A percentile compares a stretch with the other conserved stretches of the same genome.
These are phyloP conservation scores for Lachancea mirantina DNA, from an alignment of 805 yeast species.

Conservation along the genomic window DNA sequence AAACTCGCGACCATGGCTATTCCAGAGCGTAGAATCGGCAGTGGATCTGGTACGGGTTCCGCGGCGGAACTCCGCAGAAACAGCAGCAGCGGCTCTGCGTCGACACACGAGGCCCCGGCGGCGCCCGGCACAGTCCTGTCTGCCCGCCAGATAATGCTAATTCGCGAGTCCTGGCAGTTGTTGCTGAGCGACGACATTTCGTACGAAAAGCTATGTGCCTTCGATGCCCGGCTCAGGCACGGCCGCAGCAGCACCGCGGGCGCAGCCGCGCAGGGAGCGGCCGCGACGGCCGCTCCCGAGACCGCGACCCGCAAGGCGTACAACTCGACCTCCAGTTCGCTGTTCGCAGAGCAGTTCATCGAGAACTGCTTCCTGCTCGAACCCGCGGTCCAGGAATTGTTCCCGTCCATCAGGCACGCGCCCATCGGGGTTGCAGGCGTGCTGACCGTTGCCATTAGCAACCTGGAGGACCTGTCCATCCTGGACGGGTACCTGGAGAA, in stretches of 20 bases:
- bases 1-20: no score
- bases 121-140: no score
- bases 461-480: constrained; percentile 49
- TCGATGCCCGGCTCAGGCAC: not conserved
- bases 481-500: constrained; percentile 54
- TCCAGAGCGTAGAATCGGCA: no score
- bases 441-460: constrained; percentile 55
- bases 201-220: constrained; percentile 4
- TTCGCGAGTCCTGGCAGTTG: constrained; percentile 34
- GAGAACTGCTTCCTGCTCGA: constrained; percentile 56
- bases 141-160: constrained; percentile 27
- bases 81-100: no score
- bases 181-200: constrained; percentile 31
- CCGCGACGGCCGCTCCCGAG: constrained; percentile 1
- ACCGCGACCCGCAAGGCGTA: not conserved
- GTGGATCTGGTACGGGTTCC: no score
- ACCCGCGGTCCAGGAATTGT: constrained; percentile 52
- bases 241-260: not conserved
- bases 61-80: no score
- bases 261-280: not conserved
- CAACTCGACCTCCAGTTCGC: constrained; percentile 40
- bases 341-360: constrained; percentile 73
- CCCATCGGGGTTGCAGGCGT: constrained; percentile 77
- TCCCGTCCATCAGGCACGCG: constrained; percentile 72
- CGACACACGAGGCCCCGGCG: no score